Evolutionary conservation across 2,329 filamentous ascomycete species (phyloP), one percentile per base, ranked within the genome.

Genomic region (Exserohilum turcica): DNA sequence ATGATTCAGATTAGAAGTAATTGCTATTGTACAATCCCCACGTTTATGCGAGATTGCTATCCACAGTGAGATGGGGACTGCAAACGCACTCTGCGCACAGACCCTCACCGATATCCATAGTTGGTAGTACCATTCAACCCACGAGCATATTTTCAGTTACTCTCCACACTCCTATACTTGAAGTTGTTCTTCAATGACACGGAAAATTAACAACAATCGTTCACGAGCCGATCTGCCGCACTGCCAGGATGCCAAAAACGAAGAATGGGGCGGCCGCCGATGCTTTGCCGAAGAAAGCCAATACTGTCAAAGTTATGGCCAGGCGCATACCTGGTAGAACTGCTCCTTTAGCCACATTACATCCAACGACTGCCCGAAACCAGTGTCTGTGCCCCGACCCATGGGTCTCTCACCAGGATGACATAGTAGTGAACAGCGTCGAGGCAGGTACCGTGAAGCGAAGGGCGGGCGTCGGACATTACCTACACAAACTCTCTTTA

Each of bases 1-100:
- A 73, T 2, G 72, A 74, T 6, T 72, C 69, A 1, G 69, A 73
- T 10, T 67, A 54, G 28, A 6, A 15, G 5, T 13, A 15, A 35
- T 44, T 36, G 16, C 15, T n/a, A 10, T 18, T 2, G 19, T 40
- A 36, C n/a, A 12, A 36, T 12, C 15, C 21, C 19, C 16, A 24
- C 18, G 29, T 24, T 21, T 43, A 12, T 36, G 7, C 6, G n/a
- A 15, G 32, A 13, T 47, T 44, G 33, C 36, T 18, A 37, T 28
- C 43, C 44, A 19, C 32, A 32, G 49, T 51, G 42, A 56, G 44
- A 43, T 3, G 18, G 32, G 27, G 32, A 52, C 28, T 6, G 39
- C 49, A 61, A 61, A 52, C 48, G 36, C 48, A 9, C 2, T 9
- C 16, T 5, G 42, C 31, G 52, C 56, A 58, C 52, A 32, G 56